These are phyloP conservation scores for Boletus eberwhitei DNA, from an alignment of 768 basidiomycete genomes.

Conservation along the genomic window DNA sequence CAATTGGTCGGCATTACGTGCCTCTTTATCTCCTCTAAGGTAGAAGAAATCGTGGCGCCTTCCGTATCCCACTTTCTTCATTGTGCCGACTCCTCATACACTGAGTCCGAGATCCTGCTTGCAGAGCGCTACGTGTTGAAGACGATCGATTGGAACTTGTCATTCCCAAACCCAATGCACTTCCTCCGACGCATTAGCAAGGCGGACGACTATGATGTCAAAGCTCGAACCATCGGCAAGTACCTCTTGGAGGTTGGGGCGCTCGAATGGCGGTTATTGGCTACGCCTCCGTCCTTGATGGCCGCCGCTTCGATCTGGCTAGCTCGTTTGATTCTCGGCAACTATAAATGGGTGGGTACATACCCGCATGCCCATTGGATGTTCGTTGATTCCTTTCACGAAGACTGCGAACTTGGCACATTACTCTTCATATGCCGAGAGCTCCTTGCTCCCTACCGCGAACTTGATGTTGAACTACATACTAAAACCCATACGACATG, in stretches of 20 bases:
- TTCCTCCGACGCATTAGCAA: slow-evolving; percentile 89
- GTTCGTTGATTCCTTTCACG: slow-evolving; percentile 9
- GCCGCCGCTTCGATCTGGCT: slow-evolving; percentile 88
- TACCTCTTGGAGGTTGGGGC: slow-evolving; percentile 86
- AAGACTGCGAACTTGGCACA: slow-evolving; percentile 84
- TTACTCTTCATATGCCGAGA: slow-evolving; percentile 83
- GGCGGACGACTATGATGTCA: slow-evolving; percentile 86
- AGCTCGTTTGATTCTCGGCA: slow-evolving; percentile 72
- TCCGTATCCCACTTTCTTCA: slow-evolving; percentile 76
- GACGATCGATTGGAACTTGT: slow-evolving; percentile 81
- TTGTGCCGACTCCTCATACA: slow-evolving; percentile 76
- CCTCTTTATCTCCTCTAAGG: slow-evolving; percentile 87
- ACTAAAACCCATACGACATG: slow-evolving; percentile 65
- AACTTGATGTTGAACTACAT: slow-evolving; percentile 88
- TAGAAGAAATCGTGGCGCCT: slow-evolving; percentile 89
- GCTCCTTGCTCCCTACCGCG: slow-evolving; percentile 73
- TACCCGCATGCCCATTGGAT: background rate
- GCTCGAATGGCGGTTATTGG: slow-evolving; percentile 77
- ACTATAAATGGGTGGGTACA: slow-evolving; percentile 78
- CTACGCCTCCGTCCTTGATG: slow-evolving; percentile 69
- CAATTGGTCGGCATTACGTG: slow-evolving; percentile 90
- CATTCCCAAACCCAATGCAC: slow-evolving; percentile 85
- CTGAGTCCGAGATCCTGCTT: slow-evolving; percentile 76
- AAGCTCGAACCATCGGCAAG: slow-evolving; percentile 84
- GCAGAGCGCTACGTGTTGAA: slow-evolving; percentile 88